Evolutionary conservation across 2,329 filamentous ascomycete genomes (phyloP).

Genomic region (Capronia epimyces): DNA sequence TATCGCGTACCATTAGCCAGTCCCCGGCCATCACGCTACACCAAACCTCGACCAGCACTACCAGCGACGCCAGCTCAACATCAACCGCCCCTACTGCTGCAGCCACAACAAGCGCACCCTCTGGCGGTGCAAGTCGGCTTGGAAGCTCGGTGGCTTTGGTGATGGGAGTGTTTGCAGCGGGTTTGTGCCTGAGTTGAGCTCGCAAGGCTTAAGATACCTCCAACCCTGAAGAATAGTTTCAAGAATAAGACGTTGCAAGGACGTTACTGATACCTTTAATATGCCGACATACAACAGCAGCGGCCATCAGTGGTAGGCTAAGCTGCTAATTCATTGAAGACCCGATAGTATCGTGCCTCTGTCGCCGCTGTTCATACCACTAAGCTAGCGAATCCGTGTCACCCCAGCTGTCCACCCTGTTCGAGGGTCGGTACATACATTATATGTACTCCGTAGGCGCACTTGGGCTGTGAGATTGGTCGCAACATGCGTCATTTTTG

Average conservation of each 20-base stretch:
- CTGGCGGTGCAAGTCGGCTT: slow-evolving; percentile 29
- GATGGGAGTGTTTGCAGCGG: slow-evolving; percentile 33
- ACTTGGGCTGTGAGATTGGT: background rate
- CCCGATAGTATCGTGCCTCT: no score
- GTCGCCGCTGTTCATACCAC: no score
- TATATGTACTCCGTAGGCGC: background rate
- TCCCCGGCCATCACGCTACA: slow-evolving; percentile 12
- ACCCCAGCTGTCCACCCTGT: no score
- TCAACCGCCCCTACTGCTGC: slow-evolving; percentile 21
- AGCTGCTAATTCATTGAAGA: no score
- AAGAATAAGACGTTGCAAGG: background rate
- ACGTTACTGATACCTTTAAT: background rate
- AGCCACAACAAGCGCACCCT: slow-evolving; percentile 23
- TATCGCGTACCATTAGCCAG: slow-evolving; percentile 21
- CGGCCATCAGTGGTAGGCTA: no score
- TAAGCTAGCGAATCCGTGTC: no score
- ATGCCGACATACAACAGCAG: no score
- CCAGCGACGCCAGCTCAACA: slow-evolving; percentile 21
- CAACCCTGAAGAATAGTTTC: background rate
- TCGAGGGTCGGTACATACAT: no score
- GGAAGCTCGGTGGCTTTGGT: slow-evolving; percentile 33
- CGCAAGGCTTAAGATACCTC: background rate
- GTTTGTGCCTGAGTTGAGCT: slow-evolving; percentile 32
- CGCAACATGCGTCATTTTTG: no score
- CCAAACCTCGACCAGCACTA: slow-evolving; percentile 23